A percentile compares a stretch with the other conserved stretches of the same genome.
These are phyloP conservation scores for Neonectria coccinea DNA, from an alignment of 2,329 filamentous ascomycete species.

Conservation along the genomic window DNA sequence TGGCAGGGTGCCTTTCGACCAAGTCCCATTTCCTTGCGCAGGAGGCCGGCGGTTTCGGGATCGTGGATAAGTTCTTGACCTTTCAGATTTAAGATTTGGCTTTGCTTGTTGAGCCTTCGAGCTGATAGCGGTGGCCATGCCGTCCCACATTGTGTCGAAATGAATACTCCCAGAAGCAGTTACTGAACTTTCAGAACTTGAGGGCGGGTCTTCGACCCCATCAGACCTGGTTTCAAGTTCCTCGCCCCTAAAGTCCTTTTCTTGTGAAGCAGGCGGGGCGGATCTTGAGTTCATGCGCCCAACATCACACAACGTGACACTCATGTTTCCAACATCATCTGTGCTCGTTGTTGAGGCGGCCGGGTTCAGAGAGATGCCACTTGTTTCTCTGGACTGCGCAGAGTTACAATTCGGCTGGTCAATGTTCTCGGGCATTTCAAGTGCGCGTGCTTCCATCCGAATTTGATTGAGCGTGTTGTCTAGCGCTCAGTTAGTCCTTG, in stretches of 20 bases:
- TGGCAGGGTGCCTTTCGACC: slow-evolving; percentile 3
- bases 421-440: neutral
- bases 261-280: slow-evolving; percentile 17
- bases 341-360: slow-evolving; percentile 3
- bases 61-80: slow-evolving; percentile 4
- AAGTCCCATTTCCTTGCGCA: neutral
- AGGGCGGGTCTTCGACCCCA: slow-evolving; percentile 24
- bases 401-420: slow-evolving; percentile 3
- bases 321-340: neutral
- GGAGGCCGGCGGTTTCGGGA: slow-evolving; percentile 4
- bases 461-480: neutral
- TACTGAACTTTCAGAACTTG: slow-evolving; percentile 12
- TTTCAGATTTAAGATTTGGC: neutral
- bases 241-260: neutral
- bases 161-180: slow-evolving; percentile 18
- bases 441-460: neutral
- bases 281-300: slow-evolving; percentile 19
- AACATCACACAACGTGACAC: slow-evolving; percentile 1
- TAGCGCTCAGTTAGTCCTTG: neutral
- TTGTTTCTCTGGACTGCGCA: neutral
- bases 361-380: neutral
- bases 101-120: neutral
- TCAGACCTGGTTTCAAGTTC: slow-evolving; percentile 4
- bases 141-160: slow-evolving; percentile 36
- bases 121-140: neutral